phyloP scores from a whole-genome alignment of 1,139 yeast species.

The Debaryomyces sp. region DNA sequence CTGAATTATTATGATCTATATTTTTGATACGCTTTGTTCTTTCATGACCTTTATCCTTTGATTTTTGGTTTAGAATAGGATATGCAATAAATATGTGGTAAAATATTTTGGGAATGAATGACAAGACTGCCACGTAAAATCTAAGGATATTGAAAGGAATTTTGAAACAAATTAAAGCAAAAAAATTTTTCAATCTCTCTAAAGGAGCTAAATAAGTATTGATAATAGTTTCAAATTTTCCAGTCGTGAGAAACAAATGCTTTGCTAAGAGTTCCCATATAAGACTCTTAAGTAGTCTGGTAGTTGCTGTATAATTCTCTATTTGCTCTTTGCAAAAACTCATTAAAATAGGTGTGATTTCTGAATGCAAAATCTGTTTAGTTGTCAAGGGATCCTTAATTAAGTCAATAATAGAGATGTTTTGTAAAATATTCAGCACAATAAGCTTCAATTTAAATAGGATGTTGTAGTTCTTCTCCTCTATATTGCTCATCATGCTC shows the following conservation, averaged over 20 bases:
- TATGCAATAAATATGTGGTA: conserved; percentile 19
- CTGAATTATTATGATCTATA: neutral
- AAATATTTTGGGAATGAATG: conserved; percentile 23
- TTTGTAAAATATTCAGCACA: conserved; percentile 9
- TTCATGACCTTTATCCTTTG: neutral
- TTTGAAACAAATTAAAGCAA: conserved; percentile 14
- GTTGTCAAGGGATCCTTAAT: conserved; percentile 15
- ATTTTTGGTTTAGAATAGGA: conserved; percentile 14
- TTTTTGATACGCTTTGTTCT: conserved; percentile 7
- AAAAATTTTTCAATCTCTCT: conserved; percentile 12
- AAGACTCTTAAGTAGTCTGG: conserved; percentile 15
- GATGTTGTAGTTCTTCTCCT: neutral
- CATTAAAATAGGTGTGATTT: conserved; percentile 13
- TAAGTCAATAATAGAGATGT: conserved; percentile 15
- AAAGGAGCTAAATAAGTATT: conserved; percentile 11
- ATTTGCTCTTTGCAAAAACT: conserved; percentile 1
- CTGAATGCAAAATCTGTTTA: conserved; percentile 11
- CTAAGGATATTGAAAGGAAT: conserved; percentile 21
- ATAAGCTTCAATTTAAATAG: conserved; percentile 5
- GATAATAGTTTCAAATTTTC: neutral
- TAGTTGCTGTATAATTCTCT: conserved; percentile 6
- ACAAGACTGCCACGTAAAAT: conserved; percentile 17
- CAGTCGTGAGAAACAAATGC: conserved; percentile 12
- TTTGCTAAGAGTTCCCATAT: conserved; percentile 21
- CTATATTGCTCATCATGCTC: neutral